phyloP scores from a whole-genome alignment of 169 alveolate species.

The Plasmodium malariae region DNA sequence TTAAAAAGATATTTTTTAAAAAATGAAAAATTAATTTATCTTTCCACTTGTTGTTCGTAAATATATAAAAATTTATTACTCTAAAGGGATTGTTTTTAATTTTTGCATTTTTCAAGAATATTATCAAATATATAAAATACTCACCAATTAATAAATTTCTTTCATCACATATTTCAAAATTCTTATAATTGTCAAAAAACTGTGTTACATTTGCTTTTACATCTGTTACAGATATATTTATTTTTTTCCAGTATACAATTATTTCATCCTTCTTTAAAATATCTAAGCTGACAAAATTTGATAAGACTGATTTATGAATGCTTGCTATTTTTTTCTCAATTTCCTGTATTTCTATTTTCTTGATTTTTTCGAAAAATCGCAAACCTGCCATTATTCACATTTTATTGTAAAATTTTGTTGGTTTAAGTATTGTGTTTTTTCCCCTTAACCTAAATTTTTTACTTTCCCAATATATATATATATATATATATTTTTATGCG shows the following conservation, averaged over 20 bases:
- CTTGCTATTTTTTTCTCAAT: conserved; percentile 37
- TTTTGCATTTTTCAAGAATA: conserved; percentile 55
- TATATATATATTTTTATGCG: too few relatives aligned
- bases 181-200: conserved; percentile 62
- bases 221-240: conserved; percentile 58
- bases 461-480: not conserved
- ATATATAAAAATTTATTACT: conserved; percentile 42
- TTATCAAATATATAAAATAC: conserved; percentile 61
- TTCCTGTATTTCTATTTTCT: conserved; percentile 54
- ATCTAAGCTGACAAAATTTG: conserved; percentile 12
- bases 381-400: conserved; percentile 60
- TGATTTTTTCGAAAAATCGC: conserved; percentile 52
- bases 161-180: conserved; percentile 62
- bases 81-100: conserved; percentile 44
- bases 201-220: conserved; percentile 32
- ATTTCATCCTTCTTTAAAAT: conserved; percentile 41
- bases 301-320: conserved; percentile 59
- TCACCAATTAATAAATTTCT: conserved; percentile 70
- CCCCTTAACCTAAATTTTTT: not conserved
- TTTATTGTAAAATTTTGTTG: conserved; percentile 2
- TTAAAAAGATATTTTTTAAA: conserved; percentile 60
- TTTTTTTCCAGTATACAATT: conserved; percentile 60
- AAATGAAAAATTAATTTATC: conserved; percentile 51
- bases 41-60: conserved; percentile 66
- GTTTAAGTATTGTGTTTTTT: not conserved